Percentiles rank a stretch among this genome's conserved stretches.
Conservation (phyloP, 2,329 filamentous ascomycete genomes). For the Colletotrichum sp. region DNA sequence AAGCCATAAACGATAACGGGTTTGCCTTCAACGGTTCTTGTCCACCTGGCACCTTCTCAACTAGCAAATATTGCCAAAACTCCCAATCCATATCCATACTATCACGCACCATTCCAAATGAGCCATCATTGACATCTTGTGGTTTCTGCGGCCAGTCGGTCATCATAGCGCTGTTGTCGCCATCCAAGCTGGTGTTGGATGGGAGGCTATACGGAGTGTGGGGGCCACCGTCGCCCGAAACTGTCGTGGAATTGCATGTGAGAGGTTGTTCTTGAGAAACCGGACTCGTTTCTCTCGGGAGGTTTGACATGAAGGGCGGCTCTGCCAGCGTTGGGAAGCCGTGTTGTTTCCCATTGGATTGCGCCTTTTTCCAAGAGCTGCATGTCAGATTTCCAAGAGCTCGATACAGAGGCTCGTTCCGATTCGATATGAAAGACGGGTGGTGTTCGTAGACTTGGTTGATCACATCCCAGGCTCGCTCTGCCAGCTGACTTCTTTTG, state of each 20-base stretch:
- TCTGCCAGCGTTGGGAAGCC: neutral
- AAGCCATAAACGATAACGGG: neutral
- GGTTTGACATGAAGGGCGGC: neutral
- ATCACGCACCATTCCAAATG: neutral
- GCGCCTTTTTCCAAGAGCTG: conserved; percentile 50
- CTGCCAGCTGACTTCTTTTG: conserved; percentile 49
- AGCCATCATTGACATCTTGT: neutral
- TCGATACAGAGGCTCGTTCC: conserved; percentile 6
- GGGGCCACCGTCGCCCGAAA: neutral
- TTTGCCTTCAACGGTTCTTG: neutral
- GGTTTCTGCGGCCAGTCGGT: neutral
- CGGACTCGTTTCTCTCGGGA: neutral
- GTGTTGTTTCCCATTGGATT: neutral
- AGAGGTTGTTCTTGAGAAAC: neutral
- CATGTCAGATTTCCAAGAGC: conserved; percentile 51
- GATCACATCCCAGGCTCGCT: conserved; percentile 56
- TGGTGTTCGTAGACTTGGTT: conserved; percentile 30
- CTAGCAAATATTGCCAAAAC: neutral
- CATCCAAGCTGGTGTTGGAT: neutral
- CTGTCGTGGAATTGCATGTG: neutral
- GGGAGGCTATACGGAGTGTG: neutral
- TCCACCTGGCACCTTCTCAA: neutral
- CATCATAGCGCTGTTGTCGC: neutral
- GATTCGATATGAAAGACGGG: neutral
- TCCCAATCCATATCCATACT: neutral